Evolutionary conservation across 2,329 filamentous ascomycete species (phyloP).

Genomic region (Calonectria multiphialidica): DNA sequence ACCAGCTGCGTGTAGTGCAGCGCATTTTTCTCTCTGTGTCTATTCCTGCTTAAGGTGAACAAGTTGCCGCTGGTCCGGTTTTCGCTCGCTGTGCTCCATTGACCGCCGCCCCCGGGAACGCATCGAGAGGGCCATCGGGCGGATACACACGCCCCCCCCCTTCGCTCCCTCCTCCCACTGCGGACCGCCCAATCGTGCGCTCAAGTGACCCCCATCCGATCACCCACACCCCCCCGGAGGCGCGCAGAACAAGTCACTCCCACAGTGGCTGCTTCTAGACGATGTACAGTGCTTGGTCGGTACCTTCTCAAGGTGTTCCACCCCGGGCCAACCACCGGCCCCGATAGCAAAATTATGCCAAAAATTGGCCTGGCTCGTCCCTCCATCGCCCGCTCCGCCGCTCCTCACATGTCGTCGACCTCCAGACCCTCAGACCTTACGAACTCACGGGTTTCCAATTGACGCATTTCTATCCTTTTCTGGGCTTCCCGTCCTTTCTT

Average conservation of each 20-base stretch:
- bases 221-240: slow-evolving; percentile 19
- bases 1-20: neutral
- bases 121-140: neutral
- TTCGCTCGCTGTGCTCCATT: slow-evolving; percentile 34
- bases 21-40: neutral
- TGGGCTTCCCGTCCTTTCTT: slow-evolving; percentile 19
- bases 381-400: slow-evolving; percentile 25
- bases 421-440: slow-evolving; percentile 13
- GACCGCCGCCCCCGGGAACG: slow-evolving; percentile 19
- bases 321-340: slow-evolving; percentile 45
- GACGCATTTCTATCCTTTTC: slow-evolving; percentile 41
- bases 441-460: slow-evolving; percentile 41
- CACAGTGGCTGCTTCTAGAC: slow-evolving; percentile 7
- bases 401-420: slow-evolving; percentile 21
- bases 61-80: slow-evolving; percentile 38
- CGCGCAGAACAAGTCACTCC: slow-evolving; percentile 14
- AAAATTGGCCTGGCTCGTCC: slow-evolving; percentile 40
- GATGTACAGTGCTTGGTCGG: slow-evolving; percentile 6
- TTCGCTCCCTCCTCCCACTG: neutral
- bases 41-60: neutral
- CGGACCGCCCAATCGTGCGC: neutral
- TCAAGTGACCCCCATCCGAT: slow-evolving; percentile 8
- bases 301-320: slow-evolving; percentile 23
- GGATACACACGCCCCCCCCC: slow-evolving; percentile 10
- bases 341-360: slow-evolving; percentile 46